Conservation (phyloP, 176 grass and related monocot species). For the Hyparrhenia diplandra region DNA sequence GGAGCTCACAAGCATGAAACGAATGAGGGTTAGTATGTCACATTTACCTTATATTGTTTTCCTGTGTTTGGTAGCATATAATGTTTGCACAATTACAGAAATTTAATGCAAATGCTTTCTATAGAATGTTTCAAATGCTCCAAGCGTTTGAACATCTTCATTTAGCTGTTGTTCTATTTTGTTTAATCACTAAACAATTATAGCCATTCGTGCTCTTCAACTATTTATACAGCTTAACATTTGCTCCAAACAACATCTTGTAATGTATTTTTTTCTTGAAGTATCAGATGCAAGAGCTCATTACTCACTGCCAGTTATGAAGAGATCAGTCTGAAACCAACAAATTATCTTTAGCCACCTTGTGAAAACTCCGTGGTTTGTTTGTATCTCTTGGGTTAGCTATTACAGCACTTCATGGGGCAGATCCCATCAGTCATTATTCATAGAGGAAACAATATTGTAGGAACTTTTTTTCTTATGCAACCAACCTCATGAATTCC, state of each 20-base stretch:
- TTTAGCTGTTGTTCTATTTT: neutral
- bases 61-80: neutral
- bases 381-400: neutral
- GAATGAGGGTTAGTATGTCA: constrained; percentile 73
- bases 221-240: neutral
- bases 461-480: neutral
- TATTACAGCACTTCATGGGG: neutral
- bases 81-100: neutral
- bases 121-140: neutral
- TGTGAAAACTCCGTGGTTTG: neutral
- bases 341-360: neutral
- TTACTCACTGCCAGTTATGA: neutral
- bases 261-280: neutral
- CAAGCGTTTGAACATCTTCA: neutral
- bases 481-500: too few relatives aligned
- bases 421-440: neutral
- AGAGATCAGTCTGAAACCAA: neutral
- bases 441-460: neutral
- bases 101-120: neutral
- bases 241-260: constrained; percentile 1
- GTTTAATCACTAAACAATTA: neutral
- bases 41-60: constrained; percentile 6
- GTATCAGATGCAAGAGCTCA: neutral
- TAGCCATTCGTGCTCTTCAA: neutral
- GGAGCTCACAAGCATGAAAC: constrained; percentile 79